Conservation (phyloP, 2,329 filamentous ascomycete genomes). For the Scedosporium boydii region DNA sequence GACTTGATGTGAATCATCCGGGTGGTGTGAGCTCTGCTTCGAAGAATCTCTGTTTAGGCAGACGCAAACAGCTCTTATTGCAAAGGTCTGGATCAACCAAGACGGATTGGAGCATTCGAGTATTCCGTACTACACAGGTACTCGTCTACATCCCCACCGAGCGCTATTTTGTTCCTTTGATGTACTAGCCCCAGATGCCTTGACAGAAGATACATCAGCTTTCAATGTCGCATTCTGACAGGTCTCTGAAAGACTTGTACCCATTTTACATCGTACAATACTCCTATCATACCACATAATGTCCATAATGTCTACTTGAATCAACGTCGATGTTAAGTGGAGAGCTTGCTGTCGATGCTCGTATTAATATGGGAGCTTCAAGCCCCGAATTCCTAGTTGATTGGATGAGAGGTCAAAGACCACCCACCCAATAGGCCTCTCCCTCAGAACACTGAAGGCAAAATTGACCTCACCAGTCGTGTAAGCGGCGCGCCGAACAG, state of each 20-base stretch:
- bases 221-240: background rate
- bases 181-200: background rate
- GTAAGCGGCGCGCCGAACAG: no score
- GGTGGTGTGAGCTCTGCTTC: no score
- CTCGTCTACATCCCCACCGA: background rate
- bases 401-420: no score
- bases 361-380: background rate
- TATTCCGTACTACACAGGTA: background rate
- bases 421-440: no score
- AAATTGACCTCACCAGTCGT: no score
- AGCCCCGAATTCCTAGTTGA: no score
- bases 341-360: background rate
- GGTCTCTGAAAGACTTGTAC: background rate
- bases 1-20: no score
- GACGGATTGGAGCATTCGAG: background rate
- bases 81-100: background rate
- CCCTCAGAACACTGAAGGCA: no score
- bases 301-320: background rate
- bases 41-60: background rate
- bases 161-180: background rate
- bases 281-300: background rate
- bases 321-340: background rate
- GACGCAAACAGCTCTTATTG: background rate
- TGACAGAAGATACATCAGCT: background rate
- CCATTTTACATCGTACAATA: background rate